Conservation (phyloP, 2,329 filamentous ascomycete species). For the Colletotrichum simmondsii region DNA sequence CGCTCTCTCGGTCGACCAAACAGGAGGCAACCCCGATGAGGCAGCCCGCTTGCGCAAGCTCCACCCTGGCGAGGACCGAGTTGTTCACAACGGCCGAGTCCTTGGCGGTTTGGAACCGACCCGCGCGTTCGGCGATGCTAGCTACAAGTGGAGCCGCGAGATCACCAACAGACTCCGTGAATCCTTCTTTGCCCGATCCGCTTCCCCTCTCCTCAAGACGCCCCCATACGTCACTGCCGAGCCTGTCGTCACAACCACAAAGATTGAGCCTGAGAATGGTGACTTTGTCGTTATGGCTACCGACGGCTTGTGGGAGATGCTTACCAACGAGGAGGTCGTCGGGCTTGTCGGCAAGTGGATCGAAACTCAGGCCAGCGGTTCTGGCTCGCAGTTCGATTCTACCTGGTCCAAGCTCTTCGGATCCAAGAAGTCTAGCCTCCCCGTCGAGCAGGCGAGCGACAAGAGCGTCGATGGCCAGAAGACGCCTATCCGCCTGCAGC, state of each 20-base stretch:
- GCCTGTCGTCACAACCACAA: slow-evolving; percentile 91
- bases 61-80: slow-evolving; percentile 89
- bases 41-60: slow-evolving; percentile 83
- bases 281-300: slow-evolving; percentile 98
- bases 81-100: slow-evolving; percentile 89
- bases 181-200: slow-evolving; percentile 87
- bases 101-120: slow-evolving; percentile 92
- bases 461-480: slow-evolving; percentile 75
- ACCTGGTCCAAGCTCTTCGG: slow-evolving; percentile 76
- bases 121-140: slow-evolving; percentile 94
- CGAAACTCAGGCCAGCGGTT: slow-evolving; percentile 73
- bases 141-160: slow-evolving; percentile 94
- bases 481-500: slow-evolving; percentile 86
- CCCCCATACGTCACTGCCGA: slow-evolving; percentile 98
- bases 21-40: slow-evolving; percentile 88
- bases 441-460: slow-evolving; percentile 74
- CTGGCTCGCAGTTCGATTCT: slow-evolving; percentile 73
- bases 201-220: slow-evolving; percentile 82
- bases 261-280: slow-evolving; percentile 87
- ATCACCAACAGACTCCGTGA: slow-evolving; percentile 84
- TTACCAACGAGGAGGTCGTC: slow-evolving; percentile 97
- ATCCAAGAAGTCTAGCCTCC: slow-evolving; percentile 66
- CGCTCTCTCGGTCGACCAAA: slow-evolving; percentile 91
- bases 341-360: slow-evolving; percentile 97
- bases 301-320: slow-evolving; percentile 98